A percentile compares a stretch with the other conserved stretches of the same genome.
Evolutionary conservation across 495 filamentous ascomycete genomes (phyloP).

Genomic region (Penicillium canariense): DNA sequence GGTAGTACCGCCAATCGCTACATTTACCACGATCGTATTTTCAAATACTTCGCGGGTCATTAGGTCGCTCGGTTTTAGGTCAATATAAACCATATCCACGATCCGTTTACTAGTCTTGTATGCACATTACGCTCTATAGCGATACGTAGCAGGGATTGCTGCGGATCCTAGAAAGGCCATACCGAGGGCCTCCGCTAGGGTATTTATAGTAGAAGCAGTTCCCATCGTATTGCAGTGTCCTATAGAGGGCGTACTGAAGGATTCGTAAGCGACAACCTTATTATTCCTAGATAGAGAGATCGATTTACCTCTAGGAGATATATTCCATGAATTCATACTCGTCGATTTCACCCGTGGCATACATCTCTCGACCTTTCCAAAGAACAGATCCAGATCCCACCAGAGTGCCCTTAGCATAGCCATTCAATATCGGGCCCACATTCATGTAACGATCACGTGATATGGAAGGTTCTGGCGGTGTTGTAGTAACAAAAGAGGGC

Average conservation of each 20-base stretch:
- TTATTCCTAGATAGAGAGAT: neutral
- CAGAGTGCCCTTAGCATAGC: constrained; percentile 42
- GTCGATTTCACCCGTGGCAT: constrained; percentile 51
- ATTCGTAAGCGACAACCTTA: neutral
- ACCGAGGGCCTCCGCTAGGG: constrained; percentile 53
- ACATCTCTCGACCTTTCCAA: constrained; percentile 53
- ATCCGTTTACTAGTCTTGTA: constrained; percentile 53
- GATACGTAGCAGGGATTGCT: constrained; percentile 53
- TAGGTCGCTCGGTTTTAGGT: constrained; percentile 55
- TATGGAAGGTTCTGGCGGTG: too few relatives aligned
- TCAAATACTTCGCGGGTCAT: constrained; percentile 56
- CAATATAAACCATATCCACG: constrained; percentile 53
- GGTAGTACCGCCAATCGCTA: constrained; percentile 55
- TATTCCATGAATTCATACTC: constrained; percentile 49
- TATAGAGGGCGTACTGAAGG: constrained; percentile 43
- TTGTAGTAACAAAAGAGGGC: too few relatives aligned
- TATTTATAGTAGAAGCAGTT: constrained; percentile 58
- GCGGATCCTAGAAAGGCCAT: constrained; percentile 57
- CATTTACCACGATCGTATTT: constrained; percentile 53
- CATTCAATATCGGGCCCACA: constrained; percentile 56
- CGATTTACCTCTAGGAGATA: constrained; percentile 45
- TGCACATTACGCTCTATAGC: constrained; percentile 50
- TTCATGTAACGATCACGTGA: too few relatives aligned
- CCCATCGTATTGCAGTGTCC: constrained; percentile 60
- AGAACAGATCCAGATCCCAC: constrained; percentile 49